Base-by-base conservation (phyloP, 345 rosid genomes). In the Balakata baccata region DNA sequence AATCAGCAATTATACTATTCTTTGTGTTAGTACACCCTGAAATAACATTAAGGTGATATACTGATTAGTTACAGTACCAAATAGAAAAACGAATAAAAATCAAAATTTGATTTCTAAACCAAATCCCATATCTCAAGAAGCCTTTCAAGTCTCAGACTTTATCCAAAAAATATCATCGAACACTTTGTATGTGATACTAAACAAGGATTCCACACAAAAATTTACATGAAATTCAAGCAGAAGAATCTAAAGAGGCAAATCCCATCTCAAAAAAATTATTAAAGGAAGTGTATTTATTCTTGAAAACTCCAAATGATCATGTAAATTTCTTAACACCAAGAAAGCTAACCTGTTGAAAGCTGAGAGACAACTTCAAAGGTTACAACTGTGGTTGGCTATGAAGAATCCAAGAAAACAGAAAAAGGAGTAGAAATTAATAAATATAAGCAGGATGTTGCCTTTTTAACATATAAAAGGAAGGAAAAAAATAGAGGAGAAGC, bases 361-460 rank as follows among this genome's bases (percentile, higher is more conserved):
- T 20, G 20, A 37, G 41, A 71, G 11, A 46, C n/a, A 70, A 29
- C 39, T 46, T 41, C 1, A 45, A 46, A 71, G 66, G 11, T 11
- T 17, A 13, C 11, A 22, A 7, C 14, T 10, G 20, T 46, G 45
- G 45, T 2, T 41, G 37, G 47, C 14, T 66, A 52, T 1, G 23
- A 64, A 66, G 50, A 41, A 41, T 65, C 47, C 23, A 57, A 75
- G 74, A 75, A 56, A 69, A 49, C 5, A 6, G 41, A 23, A n/a
- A 29, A 49, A 14, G 51, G 23, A 25, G 38, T 29, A 60, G 20
- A 60, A 25, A 60, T 34, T 6, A 60, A 68, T 37, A 38, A 50
- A 68, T 13, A 68, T n/a, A 37, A 52, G 3, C 1, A 51, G 16
- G 20, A 51, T 51, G 56, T 3, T 51, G 5, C 14, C 12, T 22